These are phyloP conservation scores for Leishmania turanica DNA, from an alignment of 208 protist genomes.

Conservation along the genomic window DNA sequence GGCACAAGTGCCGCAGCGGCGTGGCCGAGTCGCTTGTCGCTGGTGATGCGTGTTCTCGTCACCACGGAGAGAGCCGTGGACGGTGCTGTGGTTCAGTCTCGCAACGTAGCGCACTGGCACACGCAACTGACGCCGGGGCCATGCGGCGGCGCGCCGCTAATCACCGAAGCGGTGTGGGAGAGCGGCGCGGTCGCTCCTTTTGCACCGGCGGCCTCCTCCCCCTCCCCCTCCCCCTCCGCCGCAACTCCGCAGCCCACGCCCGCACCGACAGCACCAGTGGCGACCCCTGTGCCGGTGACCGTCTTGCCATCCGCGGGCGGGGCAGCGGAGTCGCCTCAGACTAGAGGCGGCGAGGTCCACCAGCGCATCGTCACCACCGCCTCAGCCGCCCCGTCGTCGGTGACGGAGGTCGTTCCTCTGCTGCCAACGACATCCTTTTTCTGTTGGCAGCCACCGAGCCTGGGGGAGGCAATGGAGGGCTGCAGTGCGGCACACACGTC, in stretches of 20 bases:
- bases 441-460: conserved; percentile 17
- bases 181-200: not conserved
- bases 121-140: conserved; percentile 23
- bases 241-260: not conserved
- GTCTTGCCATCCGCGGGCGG: not conserved
- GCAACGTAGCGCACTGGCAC: conserved; percentile 17
- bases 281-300: conserved; percentile 8
- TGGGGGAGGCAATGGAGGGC: not conserved
- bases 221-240: not conserved
- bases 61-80: conserved; percentile 3
- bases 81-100: not conserved
- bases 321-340: not conserved
- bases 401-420: conserved; percentile 2
- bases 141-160: not conserved
- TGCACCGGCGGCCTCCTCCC: not conserved
- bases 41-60: conserved; percentile 13
- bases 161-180: not conserved
- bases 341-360: not conserved
- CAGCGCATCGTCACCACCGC: not conserved
- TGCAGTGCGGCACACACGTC: not conserved
- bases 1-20: not conserved
- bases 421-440: conserved; percentile 15
- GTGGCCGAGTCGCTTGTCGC: conserved; percentile 22
- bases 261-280: not conserved
- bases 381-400: not conserved